Evolutionary conservation across 208 protist genomes (phyloP), one percentile per base, ranked within the genome.

Genomic region (Trypanosoma cruzi): DNA sequence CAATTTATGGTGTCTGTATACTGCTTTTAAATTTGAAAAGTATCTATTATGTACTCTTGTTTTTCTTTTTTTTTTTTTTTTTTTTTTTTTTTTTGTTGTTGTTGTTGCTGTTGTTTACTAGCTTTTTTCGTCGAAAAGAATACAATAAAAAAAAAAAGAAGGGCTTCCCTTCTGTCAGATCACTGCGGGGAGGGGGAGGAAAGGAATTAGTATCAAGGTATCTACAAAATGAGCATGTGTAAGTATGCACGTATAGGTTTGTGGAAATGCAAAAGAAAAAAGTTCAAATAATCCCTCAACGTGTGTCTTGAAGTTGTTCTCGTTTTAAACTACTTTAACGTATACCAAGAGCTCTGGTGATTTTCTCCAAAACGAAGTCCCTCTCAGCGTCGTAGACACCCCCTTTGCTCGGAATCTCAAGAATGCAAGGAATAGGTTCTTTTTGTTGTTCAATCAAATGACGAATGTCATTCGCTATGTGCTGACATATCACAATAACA

Each of bases 351-450:
- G 84, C 69, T 61, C 82, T 82, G 46, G 81, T 90, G 16, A 98
- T 89, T 72, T 96, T 98, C 20, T 89, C 75, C 52, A 99, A 82
- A 55, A 99, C 88, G 55, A 85, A 94, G 68, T 99, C 98, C 72
- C 99, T 98, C n/a, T 89, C 85, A 52, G 90, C 84, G 69, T 99
- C 97, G 69, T 99, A 99, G 31, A 96, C 90, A 61, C 91, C 75
- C n/a, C 98, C 95, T 73, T 98, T 98, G 75, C 90, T 97, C 14
- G 98, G 98, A 40, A 99, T 98, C 68, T 99, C 97, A 55, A 99
- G 81, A 49, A 99, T 86, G 29, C 97, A 96, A 22, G 98, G 98
- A 59, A 99, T 90, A 10, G 93, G 79, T 36, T 83, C 68, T 28
- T 79, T 85, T 70, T 98, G 93, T 46, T 94, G 81, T 57, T 97